These are phyloP conservation scores for Earliella scabrosa DNA, from an alignment of 1,284 basidiomycete species.

Conservation along the genomic window DNA sequence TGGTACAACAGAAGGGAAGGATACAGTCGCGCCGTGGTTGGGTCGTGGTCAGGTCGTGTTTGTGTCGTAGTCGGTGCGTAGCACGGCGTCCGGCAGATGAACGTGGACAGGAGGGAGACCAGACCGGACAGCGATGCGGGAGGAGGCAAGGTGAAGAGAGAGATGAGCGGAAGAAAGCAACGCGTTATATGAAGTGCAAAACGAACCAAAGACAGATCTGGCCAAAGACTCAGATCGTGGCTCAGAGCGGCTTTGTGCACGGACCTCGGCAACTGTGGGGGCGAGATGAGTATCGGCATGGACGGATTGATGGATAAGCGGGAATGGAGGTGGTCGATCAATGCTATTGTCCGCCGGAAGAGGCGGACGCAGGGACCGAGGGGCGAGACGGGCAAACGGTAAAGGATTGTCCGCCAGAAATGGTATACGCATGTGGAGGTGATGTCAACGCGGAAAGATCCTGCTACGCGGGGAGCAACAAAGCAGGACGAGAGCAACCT, in stretches of 20 bases:
- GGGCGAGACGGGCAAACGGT: not conserved
- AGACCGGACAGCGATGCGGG: conserved; percentile 1
- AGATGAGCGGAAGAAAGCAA: conserved; percentile 11
- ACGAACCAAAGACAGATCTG: conserved; percentile 25
- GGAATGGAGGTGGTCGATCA: conserved; percentile 16
- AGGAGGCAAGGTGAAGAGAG: conserved; percentile 4
- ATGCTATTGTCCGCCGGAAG: conserved; percentile 22
- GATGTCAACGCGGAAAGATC: conserved; percentile 1
- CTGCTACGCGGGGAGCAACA: conserved; percentile 5
- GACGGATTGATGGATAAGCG: conserved; percentile 18
- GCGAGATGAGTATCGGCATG: conserved; percentile 11
- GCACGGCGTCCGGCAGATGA: no score
- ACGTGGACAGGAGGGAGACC: conserved; percentile 1
- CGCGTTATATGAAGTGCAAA: conserved; percentile 16
- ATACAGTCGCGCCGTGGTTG: conserved; percentile 13
- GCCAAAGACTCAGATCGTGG: conserved; percentile 20
- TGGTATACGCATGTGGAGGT: conserved; percentile 1
- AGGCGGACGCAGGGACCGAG: conserved; percentile 11
- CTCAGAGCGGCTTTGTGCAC: conserved; percentile 21
- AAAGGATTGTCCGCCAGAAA: conserved; percentile 22
- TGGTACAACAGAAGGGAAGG: conserved; percentile 16
- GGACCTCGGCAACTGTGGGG: conserved; percentile 18
- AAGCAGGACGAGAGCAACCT: not conserved
- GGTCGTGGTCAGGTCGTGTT: not conserved
- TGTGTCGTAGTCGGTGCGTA: no score